Base-by-base conservation (phyloP, 2,329 filamentous ascomycete genomes). In the Dothistroma septosporum region DNA sequence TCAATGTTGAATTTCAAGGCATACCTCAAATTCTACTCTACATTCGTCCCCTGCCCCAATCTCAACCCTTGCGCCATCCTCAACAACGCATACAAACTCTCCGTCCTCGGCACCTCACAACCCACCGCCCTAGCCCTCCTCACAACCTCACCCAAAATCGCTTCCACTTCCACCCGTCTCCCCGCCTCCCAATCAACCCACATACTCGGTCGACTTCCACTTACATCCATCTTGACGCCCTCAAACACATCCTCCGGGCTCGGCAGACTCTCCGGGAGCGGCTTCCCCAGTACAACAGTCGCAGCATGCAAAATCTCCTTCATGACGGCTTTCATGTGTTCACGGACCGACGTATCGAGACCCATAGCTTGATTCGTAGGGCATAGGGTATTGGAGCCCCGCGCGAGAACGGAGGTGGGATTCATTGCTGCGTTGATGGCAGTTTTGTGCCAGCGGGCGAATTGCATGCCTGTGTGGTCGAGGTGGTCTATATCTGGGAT, bases 361-460 rank as follows among this genome's bases (percentile, higher is more conserved):
- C 85, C 79, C 85, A 91, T 89, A 63, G 83, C 82, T 50, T 85
- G 82, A 70, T 90, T 53, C 3, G 50, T 53, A 4, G 50, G 50
- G 6, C 28, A n/a, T 5, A 35, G 14, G 11, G 50, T 90, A 57
- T 84, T 82, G 1, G 81, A 77, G 1, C 87, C 86, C 12, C 86
- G 85, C 0, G 83, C 84, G 0, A 91, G 79, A 8, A 90, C 87
- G 1, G 87, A 85, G 0, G 85, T 87, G 0, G 88, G 87, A 75
- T 91, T 91, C 82, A 90, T 88, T 55, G 86, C 84, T 0, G 87
- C 86, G 73, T 91, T 91, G 78, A 91, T 90, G 68, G 86, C 87
- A 63, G 90, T 83, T 74, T 91, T 91, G 74, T 90, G 87, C 88
- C 88, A 91, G 24, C 88, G 80, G 19, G 90, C 83, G 47, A 85